Evolutionary conservation across 2,329 filamentous ascomycete species (phyloP).

Genomic region (Knufia fluminis): DNA sequence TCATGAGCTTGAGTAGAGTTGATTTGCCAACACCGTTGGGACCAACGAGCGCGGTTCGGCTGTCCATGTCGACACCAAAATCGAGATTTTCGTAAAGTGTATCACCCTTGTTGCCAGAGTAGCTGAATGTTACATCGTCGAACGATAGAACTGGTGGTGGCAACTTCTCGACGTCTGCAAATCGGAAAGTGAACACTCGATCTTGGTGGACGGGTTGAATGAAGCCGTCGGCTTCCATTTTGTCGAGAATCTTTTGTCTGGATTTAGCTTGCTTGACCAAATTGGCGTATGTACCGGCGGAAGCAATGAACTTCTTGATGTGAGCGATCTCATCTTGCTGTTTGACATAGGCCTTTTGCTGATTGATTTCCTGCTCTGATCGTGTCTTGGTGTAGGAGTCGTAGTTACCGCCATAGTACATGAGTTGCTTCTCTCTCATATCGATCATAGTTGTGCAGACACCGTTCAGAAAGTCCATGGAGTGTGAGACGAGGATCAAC

Average conservation of each 20-base stretch:
- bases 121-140: conserved; percentile 95
- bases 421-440: conserved; percentile 78
- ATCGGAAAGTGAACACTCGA: conserved; percentile 91
- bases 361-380: conserved; percentile 88
- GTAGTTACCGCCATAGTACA: conserved; percentile 99
- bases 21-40: conserved; percentile 99
- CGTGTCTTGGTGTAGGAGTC: conserved; percentile 95
- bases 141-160: conserved; percentile 93
- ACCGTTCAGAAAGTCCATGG: conserved; percentile 97
- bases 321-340: conserved; percentile 98
- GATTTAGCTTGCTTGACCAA: conserved; percentile 98
- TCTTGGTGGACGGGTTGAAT: conserved; percentile 83
- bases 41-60: conserved; percentile 88
- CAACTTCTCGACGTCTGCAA: conserved; percentile 98
- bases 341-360: conserved; percentile 98
- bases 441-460: conserved; percentile 98
- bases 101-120: conserved; percentile 80
- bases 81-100: conserved; percentile 95
- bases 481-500: conserved; percentile 92
- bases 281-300: conserved; percentile 98
- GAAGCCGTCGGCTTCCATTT: conserved; percentile 99
- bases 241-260: conserved; percentile 98
- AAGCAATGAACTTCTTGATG: conserved; percentile 99
- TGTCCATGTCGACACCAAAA: conserved; percentile 99
- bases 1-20: conserved; percentile 91